Base-by-base conservation (phyloP, 306 rosid genomes). In the Vigna nakashimae region DNA sequence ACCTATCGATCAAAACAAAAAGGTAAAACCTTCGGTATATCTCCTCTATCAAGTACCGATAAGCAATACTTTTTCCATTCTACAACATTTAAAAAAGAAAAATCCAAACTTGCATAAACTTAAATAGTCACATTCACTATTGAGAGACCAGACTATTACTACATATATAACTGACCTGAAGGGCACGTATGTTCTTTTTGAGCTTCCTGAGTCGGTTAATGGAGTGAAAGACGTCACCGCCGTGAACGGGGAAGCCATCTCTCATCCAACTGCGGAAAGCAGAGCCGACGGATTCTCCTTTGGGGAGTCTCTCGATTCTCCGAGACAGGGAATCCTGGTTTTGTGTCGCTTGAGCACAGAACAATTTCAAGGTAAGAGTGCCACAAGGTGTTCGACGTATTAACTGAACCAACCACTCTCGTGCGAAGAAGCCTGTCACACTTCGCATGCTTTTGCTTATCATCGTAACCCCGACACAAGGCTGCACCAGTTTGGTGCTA, bases 191-290 rank as follows among this genome's bases (percentile, higher is more conserved):
- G 79, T 92, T 86, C 87, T 83, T 81, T 76, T 90, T 81, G 74
- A 92, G 90, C 88, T 86, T 95, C 69, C 98, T 85, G 43, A 91
- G 99, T 49, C 97, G 98, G 71, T 95, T 91, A 69, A 92, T 91
- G 89, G 95, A 80, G 69, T 92, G 96, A 77, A 92, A 91, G 83
- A 92, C 76, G 45, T 92, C 92, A 26, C 90, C 91, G 77, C 93
- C 82, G 36, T 86, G 91, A 81, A 95, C 74, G 53, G 96, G 96
- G 79, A 91, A 90, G 32, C 98, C 98, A 78, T 91, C 93, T 8
- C 98, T 85, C 99, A 95, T 95, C 98, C 97, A 95, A 64, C 92
- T 86, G 74, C 87, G 88, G 65, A 95, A 92, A 36, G 97, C 96
- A 65, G 79, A 86, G 65, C 91, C 89, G 66, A 89, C 84, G 1